These are phyloP conservation scores for Pyrus betulifolia DNA, from an alignment of 306 rosid genomes.

Conservation along the genomic window DNA sequence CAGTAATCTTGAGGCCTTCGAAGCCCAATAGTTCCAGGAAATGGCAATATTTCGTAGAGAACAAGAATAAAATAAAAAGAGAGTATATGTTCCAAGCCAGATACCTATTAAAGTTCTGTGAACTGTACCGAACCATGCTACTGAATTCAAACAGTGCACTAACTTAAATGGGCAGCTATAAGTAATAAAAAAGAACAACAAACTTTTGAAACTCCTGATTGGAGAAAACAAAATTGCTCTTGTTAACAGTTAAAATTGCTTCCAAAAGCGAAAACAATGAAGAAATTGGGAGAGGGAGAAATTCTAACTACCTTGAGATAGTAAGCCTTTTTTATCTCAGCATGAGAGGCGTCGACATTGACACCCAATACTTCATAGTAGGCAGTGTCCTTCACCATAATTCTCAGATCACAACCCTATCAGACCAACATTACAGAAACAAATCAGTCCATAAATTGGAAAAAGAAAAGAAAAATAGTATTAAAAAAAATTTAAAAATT, in stretches of 20 bases:
- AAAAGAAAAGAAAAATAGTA: background rate
- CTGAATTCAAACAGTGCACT: background rate
- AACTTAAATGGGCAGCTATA: background rate
- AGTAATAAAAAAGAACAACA: background rate
- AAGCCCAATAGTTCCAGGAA: background rate
- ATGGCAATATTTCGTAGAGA: background rate
- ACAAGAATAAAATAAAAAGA: background rate
- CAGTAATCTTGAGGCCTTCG: background rate
- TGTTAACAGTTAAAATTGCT: background rate
- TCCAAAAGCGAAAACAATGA: background rate
- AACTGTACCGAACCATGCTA: background rate
- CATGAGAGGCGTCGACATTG: constrained; percentile 56
- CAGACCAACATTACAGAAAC: background rate
- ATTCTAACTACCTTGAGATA: constrained; percentile 56
- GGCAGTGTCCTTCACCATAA: constrained; percentile 75
- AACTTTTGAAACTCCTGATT: background rate
- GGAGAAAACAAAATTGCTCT: background rate
- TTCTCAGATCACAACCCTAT: constrained; percentile 27
- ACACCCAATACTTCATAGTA: constrained; percentile 78
- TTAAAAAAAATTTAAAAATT: background rate
- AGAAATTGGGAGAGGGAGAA: background rate
- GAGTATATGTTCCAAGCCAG: background rate
- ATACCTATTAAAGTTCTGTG: background rate
- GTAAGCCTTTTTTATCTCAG: constrained; percentile 87
- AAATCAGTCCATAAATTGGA: background rate